Base-by-base conservation (phyloP, 2,329 filamentous ascomycete genomes). In the Fusarium nodosum region DNA sequence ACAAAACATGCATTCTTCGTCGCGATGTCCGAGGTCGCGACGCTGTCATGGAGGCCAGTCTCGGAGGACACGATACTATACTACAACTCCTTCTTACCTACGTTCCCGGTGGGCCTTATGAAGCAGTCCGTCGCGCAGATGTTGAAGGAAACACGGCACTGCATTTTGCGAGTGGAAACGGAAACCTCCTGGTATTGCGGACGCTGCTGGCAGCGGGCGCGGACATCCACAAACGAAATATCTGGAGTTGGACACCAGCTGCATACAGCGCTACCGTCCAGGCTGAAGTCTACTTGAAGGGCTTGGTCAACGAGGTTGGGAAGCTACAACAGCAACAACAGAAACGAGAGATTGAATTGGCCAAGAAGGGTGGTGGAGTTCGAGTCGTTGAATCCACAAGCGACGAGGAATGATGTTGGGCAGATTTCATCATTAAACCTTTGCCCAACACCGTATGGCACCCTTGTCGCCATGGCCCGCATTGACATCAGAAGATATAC, bases 81-180 rank as follows among this genome's bases (percentile, higher is more conserved):
- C 78, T 91, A n/a, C 88, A 90, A 76, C 84, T 91, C 56, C 81
- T 91, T 31, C 79, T 91, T 53, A 90, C 88, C 0, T 89, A 86
- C 71, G 85, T 83, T 2, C 87, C 88, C 10, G 80, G 80, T n/a
- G 87, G 87, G 16, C 82, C 86, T 0, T 78, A 79, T 24, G 81
- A 82, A 1, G 85, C 87, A 5, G 84, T 92, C 9, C 83, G 83
- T 46, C 82, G 85, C 31, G 82, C 84, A 6, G 93, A 97, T 75
- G 74, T 84, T 2, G 87, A 91, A 60, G 93, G 93, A n/a, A 96
- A 97, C 77, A 97, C 93, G 4, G 92, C 93, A 1, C 83, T 97
- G 44, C 93, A 97, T 80, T 94, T 96, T 80, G 94, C 94, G 15
- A 93, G 90, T 74, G 91, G 91, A 46, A 92, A 92, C 74, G 93